Evolutionary conservation across 495 filamentous ascomycete species (phyloP).

Genomic region (Talaromyces stipitatus): DNA sequence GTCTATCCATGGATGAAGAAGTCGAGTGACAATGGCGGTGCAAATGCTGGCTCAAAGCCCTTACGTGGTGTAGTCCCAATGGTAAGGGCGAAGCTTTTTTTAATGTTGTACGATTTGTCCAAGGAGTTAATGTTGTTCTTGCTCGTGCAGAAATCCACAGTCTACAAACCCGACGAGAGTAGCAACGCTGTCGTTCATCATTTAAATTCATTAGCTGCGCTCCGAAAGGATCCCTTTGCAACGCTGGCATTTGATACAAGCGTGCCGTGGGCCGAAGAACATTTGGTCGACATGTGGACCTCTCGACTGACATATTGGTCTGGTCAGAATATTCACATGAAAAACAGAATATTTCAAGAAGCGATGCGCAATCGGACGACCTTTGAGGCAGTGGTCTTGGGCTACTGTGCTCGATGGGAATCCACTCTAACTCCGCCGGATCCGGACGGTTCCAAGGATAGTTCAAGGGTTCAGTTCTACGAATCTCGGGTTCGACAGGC

Average conservation of each 20-base stretch:
- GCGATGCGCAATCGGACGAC: slow-evolving; percentile 28
- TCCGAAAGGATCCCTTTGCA: slow-evolving; percentile 21
- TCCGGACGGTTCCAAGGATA: slow-evolving; percentile 8
- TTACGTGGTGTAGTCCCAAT: neutral
- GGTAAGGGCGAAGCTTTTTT: neutral
- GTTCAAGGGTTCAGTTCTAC: slow-evolving; percentile 5
- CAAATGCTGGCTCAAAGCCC: neutral
- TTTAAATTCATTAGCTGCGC: neutral
- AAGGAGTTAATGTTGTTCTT: neutral
- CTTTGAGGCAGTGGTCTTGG: slow-evolving; percentile 31
- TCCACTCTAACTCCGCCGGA: slow-evolving; percentile 17
- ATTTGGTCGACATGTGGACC: slow-evolving; percentile 30
- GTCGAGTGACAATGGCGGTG: neutral
- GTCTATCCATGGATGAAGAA: slow-evolving; percentile 19
- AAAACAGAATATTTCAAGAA: slow-evolving; percentile 28
- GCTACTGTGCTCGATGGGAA: slow-evolving; percentile 35
- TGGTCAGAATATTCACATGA: slow-evolving; percentile 31
- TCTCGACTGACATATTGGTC: slow-evolving; percentile 38
- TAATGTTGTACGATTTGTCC: neutral
- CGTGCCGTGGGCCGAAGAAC: slow-evolving; percentile 8
- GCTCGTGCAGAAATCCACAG: neutral
- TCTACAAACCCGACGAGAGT: neutral
- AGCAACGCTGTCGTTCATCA: neutral
- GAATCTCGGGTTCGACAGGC: slow-evolving; percentile 9
- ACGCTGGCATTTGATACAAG: slow-evolving; percentile 21